These are phyloP conservation scores for Cyberlindnera misumaiensis DNA, from an alignment of 805 yeast species.

Conservation along the genomic window DNA sequence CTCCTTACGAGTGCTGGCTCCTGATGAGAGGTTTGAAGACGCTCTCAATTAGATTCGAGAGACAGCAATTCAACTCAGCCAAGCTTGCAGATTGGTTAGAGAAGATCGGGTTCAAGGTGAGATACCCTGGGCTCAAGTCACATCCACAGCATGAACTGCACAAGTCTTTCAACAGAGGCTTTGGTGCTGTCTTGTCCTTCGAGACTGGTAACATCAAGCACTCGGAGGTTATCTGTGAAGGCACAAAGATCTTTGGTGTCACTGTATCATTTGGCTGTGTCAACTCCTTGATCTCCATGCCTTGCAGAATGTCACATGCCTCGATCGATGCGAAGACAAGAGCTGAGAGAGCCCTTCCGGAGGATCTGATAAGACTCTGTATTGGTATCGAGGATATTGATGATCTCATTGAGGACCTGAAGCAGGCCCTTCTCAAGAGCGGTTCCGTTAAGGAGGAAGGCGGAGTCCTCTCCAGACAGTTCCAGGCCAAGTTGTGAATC, in stretches of 20 bases:
- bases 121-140: conserved; percentile 77
- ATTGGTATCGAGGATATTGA: conserved; percentile 82
- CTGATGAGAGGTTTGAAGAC: conserved; percentile 85
- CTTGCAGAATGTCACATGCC: conserved; percentile 97
- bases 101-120: conserved; percentile 53
- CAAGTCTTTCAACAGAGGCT: conserved; percentile 68
- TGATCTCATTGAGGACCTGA: conserved; percentile 78
- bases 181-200: conserved; percentile 84
- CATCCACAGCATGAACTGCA: conserved; percentile 83
- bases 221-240: conserved; percentile 68
- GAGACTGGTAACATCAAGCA: conserved; percentile 73
- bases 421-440: conserved; percentile 59
- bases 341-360: conserved; percentile 85
- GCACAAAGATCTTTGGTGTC: conserved; percentile 72
- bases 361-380: conserved; percentile 83
- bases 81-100: conserved; percentile 71
- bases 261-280: conserved; percentile 95
- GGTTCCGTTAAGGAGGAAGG: conserved; percentile 40
- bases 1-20: conserved; percentile 92
- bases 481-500: conserved; percentile 17
- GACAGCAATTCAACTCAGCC: conserved; percentile 78
- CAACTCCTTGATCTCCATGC: conserved; percentile 86
- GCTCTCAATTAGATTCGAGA: conserved; percentile 75
- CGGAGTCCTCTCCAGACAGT: conserved; percentile 21
- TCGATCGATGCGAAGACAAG: conserved; percentile 84